Conservation (phyloP, 2,329 filamentous ascomycete species). For the Penicillium palitans region DNA sequence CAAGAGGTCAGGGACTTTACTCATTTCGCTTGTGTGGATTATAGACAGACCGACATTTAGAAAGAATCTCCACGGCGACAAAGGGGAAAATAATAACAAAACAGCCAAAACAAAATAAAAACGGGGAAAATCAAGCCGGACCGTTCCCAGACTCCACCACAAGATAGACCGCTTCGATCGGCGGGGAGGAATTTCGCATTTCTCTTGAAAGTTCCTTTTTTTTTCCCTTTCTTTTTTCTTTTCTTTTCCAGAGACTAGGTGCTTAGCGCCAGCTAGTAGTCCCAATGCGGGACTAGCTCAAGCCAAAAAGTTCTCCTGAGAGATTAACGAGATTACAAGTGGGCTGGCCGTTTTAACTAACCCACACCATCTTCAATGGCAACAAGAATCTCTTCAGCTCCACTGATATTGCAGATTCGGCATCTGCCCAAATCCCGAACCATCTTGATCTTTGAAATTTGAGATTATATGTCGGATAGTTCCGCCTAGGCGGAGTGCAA, state of each 20-base stretch:
- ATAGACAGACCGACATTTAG: conserved; percentile 8
- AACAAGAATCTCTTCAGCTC: conserved; percentile 14
- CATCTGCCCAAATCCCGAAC: conserved; percentile 23
- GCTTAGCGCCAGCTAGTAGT: neutral
- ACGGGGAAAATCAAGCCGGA: conserved; percentile 19
- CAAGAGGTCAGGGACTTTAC: neutral
- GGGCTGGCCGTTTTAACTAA: conserved; percentile 15
- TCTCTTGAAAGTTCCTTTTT: neutral
- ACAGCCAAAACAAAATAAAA: conserved; percentile 2
- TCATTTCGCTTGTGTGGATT: conserved; percentile 3
- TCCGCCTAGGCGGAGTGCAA: neutral
- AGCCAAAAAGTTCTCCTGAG: conserved; percentile 4
- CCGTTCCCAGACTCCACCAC: conserved; percentile 25
- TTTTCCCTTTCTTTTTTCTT: neutral
- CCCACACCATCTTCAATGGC: conserved; percentile 19
- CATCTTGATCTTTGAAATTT: conserved; percentile 1
- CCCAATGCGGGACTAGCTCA: conserved; percentile 2
- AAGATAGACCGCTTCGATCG: conserved; percentile 26
- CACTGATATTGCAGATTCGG: conserved; percentile 12
- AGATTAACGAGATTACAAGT: conserved; percentile 11
- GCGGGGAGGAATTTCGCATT: conserved; percentile 13
- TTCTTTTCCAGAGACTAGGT: neutral
- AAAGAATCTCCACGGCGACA: conserved; percentile 3
- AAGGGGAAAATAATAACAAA: neutral
- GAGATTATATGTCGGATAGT: neutral